phyloP scores from a whole-genome alignment of 768 basidiomycete genomes.

The Nidularia pulvinata region DNA sequence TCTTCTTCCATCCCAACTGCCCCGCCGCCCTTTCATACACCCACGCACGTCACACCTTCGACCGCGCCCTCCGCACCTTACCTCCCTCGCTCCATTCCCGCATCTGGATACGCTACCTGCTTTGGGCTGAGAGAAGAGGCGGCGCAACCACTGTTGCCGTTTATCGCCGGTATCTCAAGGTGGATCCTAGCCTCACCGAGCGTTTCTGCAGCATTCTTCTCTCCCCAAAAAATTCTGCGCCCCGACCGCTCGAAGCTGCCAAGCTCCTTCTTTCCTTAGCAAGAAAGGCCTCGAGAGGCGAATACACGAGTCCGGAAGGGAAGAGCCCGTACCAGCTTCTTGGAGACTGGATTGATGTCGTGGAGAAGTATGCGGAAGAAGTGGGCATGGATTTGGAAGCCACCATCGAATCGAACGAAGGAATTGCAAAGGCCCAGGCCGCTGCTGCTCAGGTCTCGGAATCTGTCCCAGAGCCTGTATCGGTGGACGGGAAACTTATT shows the following conservation, averaged over 20 bases:
- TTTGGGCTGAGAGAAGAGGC: conserved; percentile 87
- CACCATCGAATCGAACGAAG: conserved; percentile 56
- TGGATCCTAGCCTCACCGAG: conserved; percentile 83
- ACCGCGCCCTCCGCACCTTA: conserved; percentile 91
- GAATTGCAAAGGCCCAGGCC: conserved; percentile 44
- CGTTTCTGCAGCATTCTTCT: conserved; percentile 73
- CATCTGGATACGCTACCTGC: conserved; percentile 91
- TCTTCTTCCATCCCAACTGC: conserved; percentile 89
- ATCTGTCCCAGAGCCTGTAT: conserved; percentile 33
- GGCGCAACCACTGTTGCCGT: conserved; percentile 77
- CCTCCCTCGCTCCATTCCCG: conserved; percentile 91
- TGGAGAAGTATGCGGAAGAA: conserved; percentile 89
- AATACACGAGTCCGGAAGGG: conserved; percentile 86
- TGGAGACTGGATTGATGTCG: conserved; percentile 89
- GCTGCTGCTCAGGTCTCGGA: conserved; percentile 34
- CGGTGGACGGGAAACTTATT: conserved; percentile 62
- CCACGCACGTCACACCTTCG: conserved; percentile 92
- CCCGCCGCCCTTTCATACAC: conserved; percentile 83
- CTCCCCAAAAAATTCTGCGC: conserved; percentile 47
- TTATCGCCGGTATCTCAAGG: conserved; percentile 86
- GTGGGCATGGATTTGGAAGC: conserved; percentile 88
- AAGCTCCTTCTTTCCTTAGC: conserved; percentile 87
- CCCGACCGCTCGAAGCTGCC: conserved; percentile 90
- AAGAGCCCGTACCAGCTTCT: conserved; percentile 97
- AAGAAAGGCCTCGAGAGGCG: conserved; percentile 79